Percentiles rank a stretch among this genome's conserved stretches.
These are phyloP conservation scores for Cucumis hystrix DNA, from an alignment of 306 rosid genomes.

Conservation along the genomic window DNA sequence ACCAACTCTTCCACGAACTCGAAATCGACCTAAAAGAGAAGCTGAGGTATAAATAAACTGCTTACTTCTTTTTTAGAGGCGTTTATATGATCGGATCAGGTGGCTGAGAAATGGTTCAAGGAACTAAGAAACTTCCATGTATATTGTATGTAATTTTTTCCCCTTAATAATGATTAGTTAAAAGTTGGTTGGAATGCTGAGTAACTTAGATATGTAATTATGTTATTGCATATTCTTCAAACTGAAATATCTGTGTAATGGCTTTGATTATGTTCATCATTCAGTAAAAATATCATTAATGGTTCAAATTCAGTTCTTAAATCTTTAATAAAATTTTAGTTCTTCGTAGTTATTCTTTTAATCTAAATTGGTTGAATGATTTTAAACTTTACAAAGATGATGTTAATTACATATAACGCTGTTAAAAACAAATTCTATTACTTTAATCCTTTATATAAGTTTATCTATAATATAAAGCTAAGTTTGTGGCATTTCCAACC, in stretches of 20 bases:
- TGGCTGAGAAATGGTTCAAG: background rate
- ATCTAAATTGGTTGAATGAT: too few relatives aligned
- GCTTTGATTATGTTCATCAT: too few relatives aligned
- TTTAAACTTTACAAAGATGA: too few relatives aligned
- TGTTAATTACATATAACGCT: too few relatives aligned
- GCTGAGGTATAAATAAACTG: constrained; percentile 7
- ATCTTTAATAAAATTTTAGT: too few relatives aligned
- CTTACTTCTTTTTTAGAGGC: background rate
- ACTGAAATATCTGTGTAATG: background rate
- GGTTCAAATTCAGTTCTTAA: too few relatives aligned
- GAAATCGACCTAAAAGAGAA: constrained; percentile 76
- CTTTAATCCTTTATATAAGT: too few relatives aligned
- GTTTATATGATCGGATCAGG: background rate
- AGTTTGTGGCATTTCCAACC: background rate
- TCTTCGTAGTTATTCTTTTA: too few relatives aligned
- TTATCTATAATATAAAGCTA: too few relatives aligned
- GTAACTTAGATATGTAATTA: background rate
- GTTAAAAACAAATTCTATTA: too few relatives aligned
- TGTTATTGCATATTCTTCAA: background rate
- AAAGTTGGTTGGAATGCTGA: background rate
- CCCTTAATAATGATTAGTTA: background rate
- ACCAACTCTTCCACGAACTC: constrained; percentile 48
- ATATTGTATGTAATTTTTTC: background rate
- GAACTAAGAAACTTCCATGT: background rate
- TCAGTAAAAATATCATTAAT: too few relatives aligned